Conservation (phyloP, 129 eudicot species). For the Heracleum sosnowskyi region DNA sequence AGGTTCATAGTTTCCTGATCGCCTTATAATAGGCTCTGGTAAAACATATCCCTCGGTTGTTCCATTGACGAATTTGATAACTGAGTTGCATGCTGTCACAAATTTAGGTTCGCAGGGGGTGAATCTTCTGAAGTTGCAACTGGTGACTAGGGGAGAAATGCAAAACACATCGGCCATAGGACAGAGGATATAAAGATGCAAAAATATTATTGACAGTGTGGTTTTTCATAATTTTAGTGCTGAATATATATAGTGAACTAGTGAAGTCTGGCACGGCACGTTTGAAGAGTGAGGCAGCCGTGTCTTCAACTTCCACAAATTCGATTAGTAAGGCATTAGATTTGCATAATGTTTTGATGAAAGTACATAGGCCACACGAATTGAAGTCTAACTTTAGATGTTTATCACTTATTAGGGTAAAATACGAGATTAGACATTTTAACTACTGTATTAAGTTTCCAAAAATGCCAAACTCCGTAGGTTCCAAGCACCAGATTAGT, state of each 20-base stretch:
- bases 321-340: too few species aligned
- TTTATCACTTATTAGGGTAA: too few species aligned
- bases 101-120: not conserved
- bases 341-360: too few species aligned
- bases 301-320: too few species aligned
- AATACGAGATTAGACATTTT: too few species aligned
- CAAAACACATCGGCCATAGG: not conserved
- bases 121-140: not conserved
- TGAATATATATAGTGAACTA: not conserved
- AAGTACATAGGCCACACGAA: too few species aligned
- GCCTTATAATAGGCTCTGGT: not conserved
- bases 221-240: not conserved
- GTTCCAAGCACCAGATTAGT: too few species aligned
- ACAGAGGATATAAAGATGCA: not conserved
- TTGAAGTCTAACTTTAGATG: too few species aligned
- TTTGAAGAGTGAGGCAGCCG: too few species aligned
- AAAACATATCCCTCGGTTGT: not conserved
- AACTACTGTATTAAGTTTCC: too few species aligned
- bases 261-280: not conserved
- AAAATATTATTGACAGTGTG: not conserved
- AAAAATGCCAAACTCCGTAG: too few species aligned
- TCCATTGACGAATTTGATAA: not conserved
- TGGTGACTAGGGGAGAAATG: not conserved
- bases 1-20: slow-evolving; percentile 5
- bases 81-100: not conserved